These are phyloP conservation scores for Botrytis porri DNA, from an alignment of 2,329 filamentous ascomycete species.

Conservation along the genomic window DNA sequence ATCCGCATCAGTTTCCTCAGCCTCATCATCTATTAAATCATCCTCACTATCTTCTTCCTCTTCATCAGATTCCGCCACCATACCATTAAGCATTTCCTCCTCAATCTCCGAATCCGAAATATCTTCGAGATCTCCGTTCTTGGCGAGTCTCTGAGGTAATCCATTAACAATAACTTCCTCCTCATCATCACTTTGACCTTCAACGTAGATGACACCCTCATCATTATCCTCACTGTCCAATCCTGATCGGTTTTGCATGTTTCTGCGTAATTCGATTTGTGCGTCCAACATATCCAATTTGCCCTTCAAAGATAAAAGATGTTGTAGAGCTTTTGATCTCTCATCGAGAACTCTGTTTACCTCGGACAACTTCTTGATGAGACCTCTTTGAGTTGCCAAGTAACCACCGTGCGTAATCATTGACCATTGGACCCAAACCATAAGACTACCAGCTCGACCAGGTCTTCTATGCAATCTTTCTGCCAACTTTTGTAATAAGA, in stretches of 20 bases:
- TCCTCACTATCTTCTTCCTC: constrained; percentile 45
- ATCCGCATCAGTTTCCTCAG: constrained; percentile 44
- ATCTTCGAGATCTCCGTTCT: constrained; percentile 29
- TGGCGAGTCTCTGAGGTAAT: constrained; percentile 37
- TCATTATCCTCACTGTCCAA: constrained; percentile 44
- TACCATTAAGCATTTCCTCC: constrained; percentile 43
- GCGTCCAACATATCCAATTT: constrained; percentile 92
- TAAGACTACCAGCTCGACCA: constrained; percentile 82
- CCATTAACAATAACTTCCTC: constrained; percentile 44
- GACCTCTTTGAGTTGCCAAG: constrained; percentile 78
- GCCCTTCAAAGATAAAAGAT: constrained; percentile 83
- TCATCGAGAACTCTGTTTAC: constrained; percentile 86
- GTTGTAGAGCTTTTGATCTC: constrained; percentile 76
- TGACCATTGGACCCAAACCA: constrained; percentile 96
- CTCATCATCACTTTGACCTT: constrained; percentile 62
- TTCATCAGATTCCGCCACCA: constrained; percentile 48
- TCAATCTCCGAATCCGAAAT: constrained; percentile 36
- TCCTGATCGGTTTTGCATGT: constrained; percentile 53
- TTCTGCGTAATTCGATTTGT: constrained; percentile 77
- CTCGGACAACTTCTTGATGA: constrained; percentile 72
- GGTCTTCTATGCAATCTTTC: constrained; percentile 83
- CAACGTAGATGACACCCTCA: constrained; percentile 76
- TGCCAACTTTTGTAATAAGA: constrained; percentile 77
- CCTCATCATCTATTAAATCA: constrained; percentile 50
- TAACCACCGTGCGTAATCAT: constrained; percentile 89